phyloP scores from a whole-genome alignment of 2,329 filamentous ascomycete species.

The Penicillium sp. region DNA sequence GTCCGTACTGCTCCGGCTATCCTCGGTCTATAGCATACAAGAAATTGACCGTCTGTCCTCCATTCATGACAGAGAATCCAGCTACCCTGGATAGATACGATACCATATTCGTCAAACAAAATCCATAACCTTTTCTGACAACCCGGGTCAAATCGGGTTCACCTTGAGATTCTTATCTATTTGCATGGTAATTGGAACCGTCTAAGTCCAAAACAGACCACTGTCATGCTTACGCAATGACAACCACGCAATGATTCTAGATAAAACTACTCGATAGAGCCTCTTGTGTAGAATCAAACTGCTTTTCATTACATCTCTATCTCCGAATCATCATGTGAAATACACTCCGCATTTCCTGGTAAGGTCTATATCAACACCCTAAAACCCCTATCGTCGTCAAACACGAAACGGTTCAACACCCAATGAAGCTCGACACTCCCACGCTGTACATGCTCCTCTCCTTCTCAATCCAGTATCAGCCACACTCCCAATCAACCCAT shows the following conservation, averaged over 20 bases:
- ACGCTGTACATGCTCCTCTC: not conserved
- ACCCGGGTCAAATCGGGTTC: too few species aligned
- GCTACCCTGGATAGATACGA: too few species aligned
- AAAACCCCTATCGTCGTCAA: not conserved
- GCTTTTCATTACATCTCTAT: too few species aligned
- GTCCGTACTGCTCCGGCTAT: too few species aligned
- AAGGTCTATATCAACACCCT: not conserved
- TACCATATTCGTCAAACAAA: too few species aligned
- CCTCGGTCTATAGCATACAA: too few species aligned
- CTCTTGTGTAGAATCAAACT: too few species aligned
- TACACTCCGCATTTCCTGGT: not conserved
- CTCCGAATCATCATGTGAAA: too few species aligned
- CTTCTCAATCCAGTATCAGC: not conserved
- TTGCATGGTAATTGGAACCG: not conserved
- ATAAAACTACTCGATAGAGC: not conserved
- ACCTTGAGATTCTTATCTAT: not conserved
- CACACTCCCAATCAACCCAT: not conserved
- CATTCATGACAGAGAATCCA: too few species aligned
- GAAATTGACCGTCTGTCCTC: too few species aligned
- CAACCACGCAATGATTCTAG: not conserved
- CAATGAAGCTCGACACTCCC: not conserved
- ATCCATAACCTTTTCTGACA: too few species aligned
- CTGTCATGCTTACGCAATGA: not conserved
- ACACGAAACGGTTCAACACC: not conserved
- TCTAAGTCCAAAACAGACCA: not conserved